Conservation (phyloP, 768 basidiomycete species). For the Amanita jacksonii region DNA sequence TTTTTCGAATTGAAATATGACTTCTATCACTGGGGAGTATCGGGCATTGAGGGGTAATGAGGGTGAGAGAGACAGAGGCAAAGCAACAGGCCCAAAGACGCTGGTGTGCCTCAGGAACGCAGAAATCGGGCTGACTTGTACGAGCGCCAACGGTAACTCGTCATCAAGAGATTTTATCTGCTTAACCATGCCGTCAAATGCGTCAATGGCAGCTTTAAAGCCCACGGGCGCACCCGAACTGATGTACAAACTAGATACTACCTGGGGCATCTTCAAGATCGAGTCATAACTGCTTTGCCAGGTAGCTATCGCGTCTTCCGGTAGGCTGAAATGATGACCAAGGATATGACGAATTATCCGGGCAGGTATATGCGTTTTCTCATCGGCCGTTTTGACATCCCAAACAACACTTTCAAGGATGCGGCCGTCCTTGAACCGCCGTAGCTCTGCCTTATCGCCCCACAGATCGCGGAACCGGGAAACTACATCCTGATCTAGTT, state of each 20-base stretch:
- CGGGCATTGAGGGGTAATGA: constrained; percentile 50
- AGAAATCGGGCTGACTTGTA: constrained; percentile 67
- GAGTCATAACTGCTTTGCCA: constrained; percentile 54
- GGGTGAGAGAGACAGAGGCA: constrained; percentile 42
- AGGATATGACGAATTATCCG: constrained; percentile 72
- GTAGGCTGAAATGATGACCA: constrained; percentile 64
- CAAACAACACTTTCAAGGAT: constrained; percentile 95
- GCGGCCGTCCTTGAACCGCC: constrained; percentile 92
- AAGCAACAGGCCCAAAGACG: constrained; percentile 70
- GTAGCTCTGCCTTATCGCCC: constrained; percentile 86
- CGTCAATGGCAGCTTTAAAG: constrained; percentile 63
- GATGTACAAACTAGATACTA: constrained; percentile 35
- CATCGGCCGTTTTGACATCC: constrained; percentile 77
- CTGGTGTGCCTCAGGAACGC: constrained; percentile 76
- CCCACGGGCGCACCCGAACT: constrained; percentile 36
- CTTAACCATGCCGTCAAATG: constrained; percentile 74
- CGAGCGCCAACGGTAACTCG: constrained; percentile 67
- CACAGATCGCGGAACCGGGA: constrained; percentile 75
- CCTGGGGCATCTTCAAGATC: constrained; percentile 48
- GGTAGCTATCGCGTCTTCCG: constrained; percentile 35
- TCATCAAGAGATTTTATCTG: constrained; percentile 64
- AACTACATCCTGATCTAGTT: constrained; percentile 38
- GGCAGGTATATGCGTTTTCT: constrained; percentile 67
- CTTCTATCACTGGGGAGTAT: constrained; percentile 59
- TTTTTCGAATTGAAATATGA: constrained; percentile 85